Base-by-base conservation (phyloP, 2,329 filamentous ascomycete genomes). In the Exophiala spinifera region DNA sequence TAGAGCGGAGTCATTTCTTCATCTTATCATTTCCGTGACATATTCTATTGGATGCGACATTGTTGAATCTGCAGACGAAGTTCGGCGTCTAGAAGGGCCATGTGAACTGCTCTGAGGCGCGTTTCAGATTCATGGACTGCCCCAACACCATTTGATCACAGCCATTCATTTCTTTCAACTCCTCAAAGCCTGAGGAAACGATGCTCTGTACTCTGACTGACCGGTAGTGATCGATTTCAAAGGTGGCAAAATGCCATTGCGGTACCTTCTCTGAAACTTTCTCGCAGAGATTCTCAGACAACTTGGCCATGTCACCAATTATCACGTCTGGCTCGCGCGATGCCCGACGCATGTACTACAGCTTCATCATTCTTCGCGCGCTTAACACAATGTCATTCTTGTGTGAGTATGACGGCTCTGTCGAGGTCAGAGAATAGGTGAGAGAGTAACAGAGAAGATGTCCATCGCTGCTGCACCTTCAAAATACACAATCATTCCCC, bases 141-240 rank as follows among this genome's bases (percentile, higher is more conserved):
- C 46, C 43, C 13, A 39, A 42, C 17, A 21, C 46, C 48, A 36
- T 39, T 51, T 17, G 55, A 49, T 53, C 44, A 33, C 49, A 62
- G 46, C 61, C 61, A 63, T 46, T 63, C 61, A 53, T 52, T 61
- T 21, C 14, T n/a, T 13, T 40, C 28, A 36, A 46, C 50, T 20
- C 25, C 46, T 23, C 20, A 39, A 51, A 25, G 53, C 48, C 43
- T 62, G 57, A 58, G 51, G 54, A 54, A 46, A 49, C 28, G 46
- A 49, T 17, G 19, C 14, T 11, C 33, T 53, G 21, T 53, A 46
- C 40, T 21, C 33, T 28, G 37, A 19, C 33, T 56, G 40, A 44
- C 42, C 31, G 46, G 53, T 10, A 51, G 28, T 34, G n/a, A 34
- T 31, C 49, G n/a, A 37, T 37, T 15, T 37, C 13, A 31, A 31